phyloP scores from a whole-genome alignment of 148 eudicot genomes.

The Euryodendron excelsum region DNA sequence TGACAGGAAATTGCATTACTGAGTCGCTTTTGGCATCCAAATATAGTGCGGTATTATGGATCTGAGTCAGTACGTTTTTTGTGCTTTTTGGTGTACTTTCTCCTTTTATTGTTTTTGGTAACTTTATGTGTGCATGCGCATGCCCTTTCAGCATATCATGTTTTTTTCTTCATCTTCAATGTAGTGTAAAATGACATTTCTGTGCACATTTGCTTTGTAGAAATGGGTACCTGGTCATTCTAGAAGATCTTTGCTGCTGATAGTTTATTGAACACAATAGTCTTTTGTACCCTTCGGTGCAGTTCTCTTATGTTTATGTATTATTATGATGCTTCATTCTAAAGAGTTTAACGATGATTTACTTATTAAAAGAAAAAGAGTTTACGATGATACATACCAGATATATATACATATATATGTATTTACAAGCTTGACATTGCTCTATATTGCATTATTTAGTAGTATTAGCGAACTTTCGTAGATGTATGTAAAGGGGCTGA shows the following conservation, averaged over 20 bases:
- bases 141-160: neutral
- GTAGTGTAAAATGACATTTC: too few species aligned
- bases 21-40: constrained; percentile 54
- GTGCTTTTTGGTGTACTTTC: neutral
- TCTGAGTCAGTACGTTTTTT: constrained; percentile 41
- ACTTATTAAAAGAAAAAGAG: too few species aligned
- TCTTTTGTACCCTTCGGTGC: neutral
- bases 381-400: too few species aligned
- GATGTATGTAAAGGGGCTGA: neutral
- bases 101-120: neutral
- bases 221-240: too few species aligned
- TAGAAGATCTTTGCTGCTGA: neutral
- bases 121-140: neutral
- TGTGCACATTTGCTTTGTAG: too few species aligned
- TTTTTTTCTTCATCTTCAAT: too few species aligned
- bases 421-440: neutral
- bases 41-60: constrained; percentile 55
- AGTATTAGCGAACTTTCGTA: neutral
- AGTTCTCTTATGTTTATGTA: neutral
- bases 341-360: neutral
- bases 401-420: neutral
- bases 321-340: neutral
- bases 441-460: neutral
- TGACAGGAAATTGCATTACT: constrained; percentile 53
- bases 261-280: neutral